Conservation (phyloP, 371 early-diverging fungal genomes). For the Saksenaea vasiformis region DNA sequence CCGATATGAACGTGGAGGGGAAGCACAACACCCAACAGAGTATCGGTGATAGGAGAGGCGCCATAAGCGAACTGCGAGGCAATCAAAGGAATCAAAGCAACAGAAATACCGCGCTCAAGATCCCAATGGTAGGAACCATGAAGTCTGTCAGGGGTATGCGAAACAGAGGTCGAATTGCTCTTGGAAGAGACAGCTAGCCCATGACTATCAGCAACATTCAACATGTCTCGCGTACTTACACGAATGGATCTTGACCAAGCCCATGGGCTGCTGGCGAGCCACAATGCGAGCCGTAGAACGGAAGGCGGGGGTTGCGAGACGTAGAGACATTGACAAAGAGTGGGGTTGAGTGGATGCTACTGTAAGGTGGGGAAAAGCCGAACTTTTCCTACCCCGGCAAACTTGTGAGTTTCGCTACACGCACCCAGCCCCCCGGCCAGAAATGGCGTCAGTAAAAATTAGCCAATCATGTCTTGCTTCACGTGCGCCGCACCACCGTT, state of each 20-base stretch:
- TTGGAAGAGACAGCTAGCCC: constrained; percentile 29
- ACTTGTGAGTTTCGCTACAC: too few relatives aligned
- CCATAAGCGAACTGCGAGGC: constrained; percentile 77
- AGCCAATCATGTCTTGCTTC: too few relatives aligned
- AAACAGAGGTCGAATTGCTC: constrained; percentile 19
- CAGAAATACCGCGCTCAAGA: constrained; percentile 80
- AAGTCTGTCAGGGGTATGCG: constrained; percentile 47
- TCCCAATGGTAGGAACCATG: constrained; percentile 81
- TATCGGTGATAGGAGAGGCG: constrained; percentile 83
- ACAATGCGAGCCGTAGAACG: constrained; percentile 40
- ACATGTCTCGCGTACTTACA: constrained; percentile 27
- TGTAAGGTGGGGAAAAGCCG: too few relatives aligned
- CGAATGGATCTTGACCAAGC: constrained; percentile 52
- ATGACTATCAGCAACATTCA: background rate
- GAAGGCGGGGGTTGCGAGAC: constrained; percentile 44
- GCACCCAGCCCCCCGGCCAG: too few relatives aligned
- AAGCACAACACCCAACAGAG: constrained; percentile 84
- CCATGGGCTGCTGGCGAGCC: constrained; percentile 50
- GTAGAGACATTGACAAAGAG: constrained; percentile 33
- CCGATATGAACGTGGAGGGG: constrained; percentile 93
- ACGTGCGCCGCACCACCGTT: too few relatives aligned
- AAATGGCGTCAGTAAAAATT: too few relatives aligned
- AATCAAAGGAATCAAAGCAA: constrained; percentile 79
- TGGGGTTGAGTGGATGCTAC: background rate
- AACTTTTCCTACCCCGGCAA: too few relatives aligned